Conservation (phyloP, 2,329 filamentous ascomycete genomes). For the Colletotrichum kahawae region DNA sequence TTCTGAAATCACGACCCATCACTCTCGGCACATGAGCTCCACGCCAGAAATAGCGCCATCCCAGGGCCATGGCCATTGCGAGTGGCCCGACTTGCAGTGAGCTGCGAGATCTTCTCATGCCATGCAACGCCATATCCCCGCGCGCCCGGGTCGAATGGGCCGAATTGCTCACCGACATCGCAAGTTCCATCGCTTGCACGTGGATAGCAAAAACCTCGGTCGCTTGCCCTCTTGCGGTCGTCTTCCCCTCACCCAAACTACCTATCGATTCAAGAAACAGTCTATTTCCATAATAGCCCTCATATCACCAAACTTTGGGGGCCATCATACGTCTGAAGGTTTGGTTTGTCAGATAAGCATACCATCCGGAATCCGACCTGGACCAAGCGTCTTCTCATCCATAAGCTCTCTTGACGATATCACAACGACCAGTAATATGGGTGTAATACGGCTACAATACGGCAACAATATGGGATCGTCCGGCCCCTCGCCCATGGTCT, state of each 20-base stretch:
- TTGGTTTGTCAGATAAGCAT: background rate
- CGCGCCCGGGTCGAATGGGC: background rate
- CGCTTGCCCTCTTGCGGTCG: background rate
- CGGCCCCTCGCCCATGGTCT: background rate
- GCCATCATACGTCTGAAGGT: background rate
- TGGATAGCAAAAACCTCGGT: background rate
- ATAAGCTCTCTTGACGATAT: background rate
- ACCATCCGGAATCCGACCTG: background rate
- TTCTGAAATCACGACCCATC: background rate
- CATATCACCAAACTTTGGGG: background rate
- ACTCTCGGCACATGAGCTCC: background rate
- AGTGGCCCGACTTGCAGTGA: background rate
- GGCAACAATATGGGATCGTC: background rate
- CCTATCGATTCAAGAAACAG: background rate
- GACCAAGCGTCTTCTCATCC: background rate
- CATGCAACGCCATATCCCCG: background rate
- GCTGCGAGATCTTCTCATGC: constrained; percentile 1
- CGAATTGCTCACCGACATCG: background rate
- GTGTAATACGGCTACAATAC: background rate
- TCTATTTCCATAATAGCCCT: background rate
- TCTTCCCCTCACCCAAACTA: background rate
- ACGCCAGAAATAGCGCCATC: constrained; percentile 3
- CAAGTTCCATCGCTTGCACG: background rate
- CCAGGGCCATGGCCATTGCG: background rate
- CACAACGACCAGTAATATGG: background rate